Evolutionary conservation across 495 filamentous ascomycete species (phyloP).

Genomic region (Neurospora sp.): DNA sequence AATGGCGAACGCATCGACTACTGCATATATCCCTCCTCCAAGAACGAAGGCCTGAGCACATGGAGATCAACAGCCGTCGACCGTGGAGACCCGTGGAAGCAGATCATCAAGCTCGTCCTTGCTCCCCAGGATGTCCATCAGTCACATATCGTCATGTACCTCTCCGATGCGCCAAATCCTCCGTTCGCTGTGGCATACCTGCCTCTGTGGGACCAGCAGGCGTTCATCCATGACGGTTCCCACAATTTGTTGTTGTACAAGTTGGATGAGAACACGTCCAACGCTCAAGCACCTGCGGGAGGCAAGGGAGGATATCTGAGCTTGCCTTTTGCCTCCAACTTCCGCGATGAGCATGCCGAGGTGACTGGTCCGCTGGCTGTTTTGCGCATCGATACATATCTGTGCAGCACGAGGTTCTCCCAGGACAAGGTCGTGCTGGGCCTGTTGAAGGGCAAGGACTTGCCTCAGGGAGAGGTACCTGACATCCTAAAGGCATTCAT

Average conservation of each 20-base stretch:
- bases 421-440: slow-evolving; percentile 84
- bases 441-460: slow-evolving; percentile 76
- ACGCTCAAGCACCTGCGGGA: slow-evolving; percentile 38
- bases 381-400: slow-evolving; percentile 70
- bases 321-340: slow-evolving; percentile 65
- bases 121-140: slow-evolving; percentile 68
- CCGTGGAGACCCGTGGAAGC: slow-evolving; percentile 71
- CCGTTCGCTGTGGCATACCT: slow-evolving; percentile 89
- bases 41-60: slow-evolving; percentile 59
- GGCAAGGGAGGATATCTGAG: slow-evolving; percentile 73
- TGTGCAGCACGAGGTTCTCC: slow-evolving; percentile 92
- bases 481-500: slow-evolving; percentile 69
- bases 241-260: slow-evolving; percentile 78
- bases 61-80: slow-evolving; percentile 81
- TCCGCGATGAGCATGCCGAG: slow-evolving; percentile 58
- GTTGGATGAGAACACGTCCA: slow-evolving; percentile 73
- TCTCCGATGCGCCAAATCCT: slow-evolving; percentile 73
- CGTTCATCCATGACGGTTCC: slow-evolving; percentile 78
- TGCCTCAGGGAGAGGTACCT: slow-evolving; percentile 55
- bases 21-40: slow-evolving; percentile 81
- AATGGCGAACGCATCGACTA: slow-evolving; percentile 72
- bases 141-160: slow-evolving; percentile 79
- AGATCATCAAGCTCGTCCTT: slow-evolving; percentile 77
- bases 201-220: slow-evolving; percentile 85
- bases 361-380: slow-evolving; percentile 66